phyloP scores from a whole-genome alignment of 2,329 filamentous ascomycete genomes.

The Fusarium heterosporum region DNA sequence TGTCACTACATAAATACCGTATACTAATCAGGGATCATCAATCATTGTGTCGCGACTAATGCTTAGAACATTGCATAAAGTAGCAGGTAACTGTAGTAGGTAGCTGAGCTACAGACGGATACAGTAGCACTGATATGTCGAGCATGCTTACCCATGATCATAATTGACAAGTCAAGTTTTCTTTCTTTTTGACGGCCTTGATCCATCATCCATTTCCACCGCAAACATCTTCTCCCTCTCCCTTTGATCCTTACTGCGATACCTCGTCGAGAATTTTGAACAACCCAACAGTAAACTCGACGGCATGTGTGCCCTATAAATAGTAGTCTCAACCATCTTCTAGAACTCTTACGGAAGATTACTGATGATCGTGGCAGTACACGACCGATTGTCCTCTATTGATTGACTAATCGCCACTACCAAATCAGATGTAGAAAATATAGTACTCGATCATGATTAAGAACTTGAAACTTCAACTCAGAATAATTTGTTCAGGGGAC shows the following conservation, averaged over 20 bases:
- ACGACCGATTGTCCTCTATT: background rate
- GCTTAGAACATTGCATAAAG: too few relatives aligned
- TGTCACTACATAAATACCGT: background rate
- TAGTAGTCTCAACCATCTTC: conserved; percentile 7
- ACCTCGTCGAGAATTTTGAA: background rate
- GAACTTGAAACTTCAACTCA: background rate
- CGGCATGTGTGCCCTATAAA: background rate
- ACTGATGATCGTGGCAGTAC: background rate
- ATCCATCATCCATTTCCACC: background rate
- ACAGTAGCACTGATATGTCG: conserved; percentile 5
- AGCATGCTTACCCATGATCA: conserved; percentile 41
- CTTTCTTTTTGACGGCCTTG: background rate
- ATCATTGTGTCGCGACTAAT: too few relatives aligned
- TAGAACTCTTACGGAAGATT: conserved; percentile 15
- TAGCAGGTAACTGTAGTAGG: too few relatives aligned
- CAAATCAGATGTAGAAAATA: background rate
- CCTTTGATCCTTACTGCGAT: too few relatives aligned
- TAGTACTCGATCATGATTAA: background rate
- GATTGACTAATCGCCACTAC: background rate
- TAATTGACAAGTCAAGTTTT: background rate
- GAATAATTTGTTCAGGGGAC: background rate
- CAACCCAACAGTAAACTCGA: background rate
- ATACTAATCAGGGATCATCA: background rate
- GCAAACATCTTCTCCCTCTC: too few relatives aligned
- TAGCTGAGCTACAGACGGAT: too few relatives aligned